Evolutionary conservation across 371 early-diverging fungal genomes (phyloP), one percentile per base, ranked within the genome.

Genomic region (Mortierella sp.): DNA sequence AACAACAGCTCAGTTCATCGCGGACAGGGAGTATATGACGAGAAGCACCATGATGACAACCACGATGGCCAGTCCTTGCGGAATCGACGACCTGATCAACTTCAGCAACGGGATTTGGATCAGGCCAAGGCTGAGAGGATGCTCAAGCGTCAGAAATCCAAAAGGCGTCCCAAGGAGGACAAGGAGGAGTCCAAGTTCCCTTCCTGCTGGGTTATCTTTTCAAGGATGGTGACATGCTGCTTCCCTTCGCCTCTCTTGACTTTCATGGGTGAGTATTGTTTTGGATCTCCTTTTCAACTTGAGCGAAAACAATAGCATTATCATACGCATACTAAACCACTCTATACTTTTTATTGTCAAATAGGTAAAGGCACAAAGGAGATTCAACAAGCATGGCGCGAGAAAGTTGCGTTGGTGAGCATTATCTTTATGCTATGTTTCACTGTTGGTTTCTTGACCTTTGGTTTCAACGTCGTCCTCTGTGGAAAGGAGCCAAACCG

Each of bases 331-430:
- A 32, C 38, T 65, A 16, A 65, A 4, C 14, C 14, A 18, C 16
- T 21, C 35, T 16, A 16, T 32, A 12, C 24, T 49, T 68, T 68
- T 29, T 41, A 41, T 71, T 16, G 7, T 75, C 16, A 81, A 35
- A 27, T 58, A 91, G 92, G 93, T 49, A 92, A 90, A 83, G 83
- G 85, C 58, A 90, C 91, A 70, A 76, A 87, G 44, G 90, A 88
- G 38, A 89, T 93, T 16, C 96, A 93, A 87, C 95, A 93, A 77
- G 98, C 97, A 24, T 97, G 95, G 92, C 89, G 96, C 83, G 97
- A 97, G 86, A 97, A 97, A 78, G 94, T 96, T 29, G 95, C 94
- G 0, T 89, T 97, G 35, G 93, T 95, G 32, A 88, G 89, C 70
- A 92, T 96, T 58, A 96, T 96, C 60, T 71, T 95, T 14, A 55